These are phyloP conservation scores for Luffa acutangula DNA, from an alignment of 306 rosid genomes.

Conservation along the genomic window DNA sequence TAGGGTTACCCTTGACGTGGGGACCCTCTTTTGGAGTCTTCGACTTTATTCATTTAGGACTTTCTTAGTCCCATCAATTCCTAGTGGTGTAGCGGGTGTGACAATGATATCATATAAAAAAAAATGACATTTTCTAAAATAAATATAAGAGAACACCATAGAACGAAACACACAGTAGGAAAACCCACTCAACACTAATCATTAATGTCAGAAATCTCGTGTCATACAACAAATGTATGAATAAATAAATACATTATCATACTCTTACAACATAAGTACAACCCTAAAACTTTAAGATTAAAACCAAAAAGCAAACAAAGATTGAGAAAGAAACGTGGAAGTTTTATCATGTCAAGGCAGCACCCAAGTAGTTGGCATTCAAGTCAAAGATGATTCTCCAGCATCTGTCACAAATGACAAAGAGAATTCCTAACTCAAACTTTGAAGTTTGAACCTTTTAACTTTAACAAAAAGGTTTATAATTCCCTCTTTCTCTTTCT, in stretches of 20 bases:
- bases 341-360: not conserved
- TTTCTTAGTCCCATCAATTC: too few species aligned
- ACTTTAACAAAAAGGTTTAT: not conserved
- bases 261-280: not conserved
- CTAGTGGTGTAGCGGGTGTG: too few species aligned
- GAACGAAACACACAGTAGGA: not conserved
- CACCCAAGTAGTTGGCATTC: not conserved
- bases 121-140: not conserved
- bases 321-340: not conserved
- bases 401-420: slow-evolving; percentile 27
- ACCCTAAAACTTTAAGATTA: not conserved
- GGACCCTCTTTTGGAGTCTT: too few species aligned
- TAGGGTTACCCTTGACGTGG: too few species aligned
- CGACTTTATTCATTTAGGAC: too few species aligned
- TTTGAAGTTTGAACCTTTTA: not conserved
- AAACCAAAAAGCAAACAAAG: not conserved
- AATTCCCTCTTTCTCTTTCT: too few species aligned
- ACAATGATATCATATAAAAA: too few species aligned
- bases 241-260: not conserved
- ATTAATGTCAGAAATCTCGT: not conserved
- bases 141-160: not conserved
- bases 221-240: not conserved
- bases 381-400: slow-evolving; percentile 53
- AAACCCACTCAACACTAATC: not conserved
- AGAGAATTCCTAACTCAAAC: not conserved